Conservation (phyloP, 2,329 filamentous ascomycete species). For the Leptoxyphium fumago region DNA sequence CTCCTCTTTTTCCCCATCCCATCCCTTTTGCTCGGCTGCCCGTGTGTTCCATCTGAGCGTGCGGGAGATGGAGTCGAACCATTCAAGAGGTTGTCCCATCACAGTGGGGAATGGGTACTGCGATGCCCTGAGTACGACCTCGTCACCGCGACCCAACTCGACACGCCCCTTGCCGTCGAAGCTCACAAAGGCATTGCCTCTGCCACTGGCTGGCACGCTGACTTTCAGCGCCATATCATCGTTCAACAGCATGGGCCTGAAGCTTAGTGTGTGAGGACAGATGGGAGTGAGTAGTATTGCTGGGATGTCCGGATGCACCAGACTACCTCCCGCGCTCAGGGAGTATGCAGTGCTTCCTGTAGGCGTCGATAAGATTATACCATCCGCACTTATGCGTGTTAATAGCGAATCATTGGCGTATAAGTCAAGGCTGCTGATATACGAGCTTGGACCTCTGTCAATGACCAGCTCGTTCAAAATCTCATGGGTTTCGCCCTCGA, state of each 20-base stretch:
- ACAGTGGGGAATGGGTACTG: conserved; percentile 97
- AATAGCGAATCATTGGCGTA: conserved; percentile 91
- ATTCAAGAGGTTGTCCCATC: conserved; percentile 75
- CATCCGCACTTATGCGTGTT: conserved; percentile 91
- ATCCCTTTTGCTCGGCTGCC: conserved; percentile 82
- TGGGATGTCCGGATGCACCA: conserved; percentile 93
- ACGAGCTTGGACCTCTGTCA: conserved; percentile 88
- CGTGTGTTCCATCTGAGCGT: conserved; percentile 92
- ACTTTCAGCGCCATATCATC: conserved; percentile 89
- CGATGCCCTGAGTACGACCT: conserved; percentile 88
- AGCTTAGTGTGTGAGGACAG: conserved; percentile 91
- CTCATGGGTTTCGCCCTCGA: conserved; percentile 92
- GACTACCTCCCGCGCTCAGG: conserved; percentile 82
- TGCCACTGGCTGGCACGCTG: conserved; percentile 66
- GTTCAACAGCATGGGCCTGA: conserved; percentile 93
- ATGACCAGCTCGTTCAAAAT: conserved; percentile 98
- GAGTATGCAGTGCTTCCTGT: conserved; percentile 88
- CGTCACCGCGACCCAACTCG: conserved; percentile 82
- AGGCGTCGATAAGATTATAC: conserved; percentile 93
- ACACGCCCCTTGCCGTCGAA: conserved; percentile 96
- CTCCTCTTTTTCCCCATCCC: conserved; percentile 32
- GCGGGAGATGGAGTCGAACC: conserved; percentile 90
- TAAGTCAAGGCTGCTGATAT: conserved; percentile 90
- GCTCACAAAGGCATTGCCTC: conserved; percentile 88
- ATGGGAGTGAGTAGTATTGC: conserved; percentile 94